phyloP scores from a whole-genome alignment of 2,329 filamentous ascomycete species.

The Fonsecaea monophora region DNA sequence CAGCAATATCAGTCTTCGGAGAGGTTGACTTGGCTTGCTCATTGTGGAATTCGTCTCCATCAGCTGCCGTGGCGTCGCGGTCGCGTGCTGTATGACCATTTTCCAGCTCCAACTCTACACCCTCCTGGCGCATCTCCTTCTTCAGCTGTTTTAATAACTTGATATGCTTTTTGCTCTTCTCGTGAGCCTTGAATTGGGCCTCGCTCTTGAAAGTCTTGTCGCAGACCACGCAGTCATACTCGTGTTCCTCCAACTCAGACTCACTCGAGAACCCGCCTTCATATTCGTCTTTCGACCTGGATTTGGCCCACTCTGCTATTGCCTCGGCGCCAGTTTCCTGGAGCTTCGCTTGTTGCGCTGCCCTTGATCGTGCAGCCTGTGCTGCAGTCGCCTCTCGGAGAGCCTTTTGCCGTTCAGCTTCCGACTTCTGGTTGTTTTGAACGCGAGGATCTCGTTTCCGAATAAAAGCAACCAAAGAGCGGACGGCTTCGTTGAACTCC shows the following conservation, averaged over 20 bases:
- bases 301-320: constrained; percentile 76
- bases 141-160: constrained; percentile 83
- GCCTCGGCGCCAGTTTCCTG: constrained; percentile 54
- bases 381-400: constrained; percentile 79
- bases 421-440: constrained; percentile 75
- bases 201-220: constrained; percentile 82
- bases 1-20: neutral
- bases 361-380: constrained; percentile 82
- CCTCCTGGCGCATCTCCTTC: constrained; percentile 82
- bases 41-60: constrained; percentile 32
- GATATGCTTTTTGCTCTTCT: constrained; percentile 94
- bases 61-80: constrained; percentile 25
- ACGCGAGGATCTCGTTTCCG: constrained; percentile 91
- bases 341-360: constrained; percentile 74
- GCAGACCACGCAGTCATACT: constrained; percentile 69
- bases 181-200: constrained; percentile 87
- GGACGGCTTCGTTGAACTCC: constrained; percentile 91
- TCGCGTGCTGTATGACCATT: constrained; percentile 13
- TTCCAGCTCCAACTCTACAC: constrained; percentile 56
- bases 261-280: constrained; percentile 56
- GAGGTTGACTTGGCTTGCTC: neutral
- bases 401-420: constrained; percentile 78
- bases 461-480: constrained; percentile 84
- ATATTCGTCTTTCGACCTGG: constrained; percentile 55
- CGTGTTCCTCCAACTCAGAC: constrained; percentile 58